phyloP scores from a whole-genome alignment of 1,139 yeast genomes.

The Ashbya aceris region DNA sequence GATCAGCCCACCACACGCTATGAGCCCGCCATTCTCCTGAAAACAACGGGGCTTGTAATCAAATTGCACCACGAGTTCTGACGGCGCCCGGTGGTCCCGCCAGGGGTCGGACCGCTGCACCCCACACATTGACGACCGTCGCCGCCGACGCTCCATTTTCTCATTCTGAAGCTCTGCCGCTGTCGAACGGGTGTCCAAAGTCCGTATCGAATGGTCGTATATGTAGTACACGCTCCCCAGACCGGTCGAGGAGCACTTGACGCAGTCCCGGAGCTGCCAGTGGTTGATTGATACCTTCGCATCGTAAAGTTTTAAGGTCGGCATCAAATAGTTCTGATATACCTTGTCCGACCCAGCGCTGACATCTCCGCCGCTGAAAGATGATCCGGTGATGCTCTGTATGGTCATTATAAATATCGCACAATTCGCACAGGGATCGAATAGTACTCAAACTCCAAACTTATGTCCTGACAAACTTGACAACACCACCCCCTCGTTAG shows the following conservation, averaged over 20 bases:
- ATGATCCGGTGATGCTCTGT: slow-evolving; percentile 6
- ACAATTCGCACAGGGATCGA: neutral
- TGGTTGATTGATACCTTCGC: slow-evolving; percentile 41
- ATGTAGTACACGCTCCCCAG: slow-evolving; percentile 42
- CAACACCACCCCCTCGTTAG: no score
- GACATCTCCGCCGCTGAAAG: slow-evolving; percentile 13
- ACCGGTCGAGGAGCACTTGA: slow-evolving; percentile 38
- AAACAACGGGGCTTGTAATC: slow-evolving; percentile 63
- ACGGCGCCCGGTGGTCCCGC: slow-evolving; percentile 16
- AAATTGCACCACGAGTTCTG: slow-evolving; percentile 37
- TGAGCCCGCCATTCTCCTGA: slow-evolving; percentile 46
- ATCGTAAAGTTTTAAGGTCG: slow-evolving; percentile 26
- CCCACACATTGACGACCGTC: slow-evolving; percentile 9
- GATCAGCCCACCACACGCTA: slow-evolving; percentile 67
- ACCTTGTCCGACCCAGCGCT: slow-evolving; percentile 26
- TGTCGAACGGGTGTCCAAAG: slow-evolving; percentile 32
- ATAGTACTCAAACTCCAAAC: no score
- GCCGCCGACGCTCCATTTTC: slow-evolving; percentile 18
- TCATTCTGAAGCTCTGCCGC: slow-evolving; percentile 1
- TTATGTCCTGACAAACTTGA: no score
- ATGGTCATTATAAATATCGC: slow-evolving; percentile 9
- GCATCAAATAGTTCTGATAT: slow-evolving; percentile 28
- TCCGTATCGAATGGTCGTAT: slow-evolving; percentile 37
- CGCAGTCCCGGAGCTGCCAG: slow-evolving; percentile 81
- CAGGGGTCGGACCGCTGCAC: slow-evolving; percentile 4